Evolutionary conservation across 179 eudicot genomes (phyloP), one percentile per base, ranked within the genome.

Genomic region (Kewa caespitosa): DNA sequence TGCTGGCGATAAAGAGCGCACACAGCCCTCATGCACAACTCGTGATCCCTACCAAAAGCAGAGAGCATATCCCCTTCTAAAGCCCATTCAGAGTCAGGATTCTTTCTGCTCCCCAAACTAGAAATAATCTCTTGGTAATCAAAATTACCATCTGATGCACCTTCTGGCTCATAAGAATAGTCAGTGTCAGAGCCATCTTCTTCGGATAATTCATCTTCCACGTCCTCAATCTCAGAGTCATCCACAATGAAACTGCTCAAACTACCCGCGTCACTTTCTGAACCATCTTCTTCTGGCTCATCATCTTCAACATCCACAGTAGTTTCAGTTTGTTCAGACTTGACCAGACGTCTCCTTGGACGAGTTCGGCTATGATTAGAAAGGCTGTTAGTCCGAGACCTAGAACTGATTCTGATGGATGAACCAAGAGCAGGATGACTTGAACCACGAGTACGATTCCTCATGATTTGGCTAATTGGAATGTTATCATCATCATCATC

Each of bases 1-100:
- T 93, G 92, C 83, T 82, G 87, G 79, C 93, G 86, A 82, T 89
- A 85, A 61, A 93, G 81, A 76, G 90, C 95, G 84, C 97, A 93
- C 18, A 93, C 89, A 25, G 92, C 98, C 69, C 81, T 89, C 97
- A 93, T 85, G 82, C 98, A 93, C 71, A 92, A 63, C 70, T 78
- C 88, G 38, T 86, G 89, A 78, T 84, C 82, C 78, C 89, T 90
- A 15, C 87, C 97, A 41, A 92, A 90, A 69, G 78, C 98, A 63
- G 97, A 85, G 64, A 92, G 93, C 98, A 93, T 93, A 42, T 91
- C 95, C 37, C 81, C 92, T 82, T 86, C 91, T 31, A 79, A 81
- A 55, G 66, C 88, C 98, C 98, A 93, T 68, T 89, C 72, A 43
- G 76, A 50, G 66, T 79, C 81, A 22, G 71, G 76, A 48, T 71